phyloP scores from a whole-genome alignment of 2,329 filamentous ascomycete genomes.

The Colletotrichum noveboracense region DNA sequence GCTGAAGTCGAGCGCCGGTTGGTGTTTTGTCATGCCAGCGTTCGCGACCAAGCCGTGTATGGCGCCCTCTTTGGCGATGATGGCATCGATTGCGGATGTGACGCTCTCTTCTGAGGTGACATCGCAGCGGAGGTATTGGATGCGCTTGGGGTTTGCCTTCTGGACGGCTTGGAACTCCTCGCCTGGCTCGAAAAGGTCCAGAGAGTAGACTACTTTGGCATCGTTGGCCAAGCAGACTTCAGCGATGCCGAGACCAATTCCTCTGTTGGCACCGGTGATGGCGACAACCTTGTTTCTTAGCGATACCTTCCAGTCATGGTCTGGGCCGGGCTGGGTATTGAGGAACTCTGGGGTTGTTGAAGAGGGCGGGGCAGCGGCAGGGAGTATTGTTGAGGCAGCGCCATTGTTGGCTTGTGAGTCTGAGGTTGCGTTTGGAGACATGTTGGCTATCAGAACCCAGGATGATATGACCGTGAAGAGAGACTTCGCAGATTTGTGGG shows the following conservation, averaged over 20 bases:
- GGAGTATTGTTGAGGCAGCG: neutral
- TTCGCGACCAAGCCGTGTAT: constrained; percentile 39
- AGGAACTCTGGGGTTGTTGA: constrained; percentile 20
- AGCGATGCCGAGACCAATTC: constrained; percentile 46
- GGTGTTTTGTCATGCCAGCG: constrained; percentile 41
- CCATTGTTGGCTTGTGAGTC: neutral
- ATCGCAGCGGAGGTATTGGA: constrained; percentile 52
- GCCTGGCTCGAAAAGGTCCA: constrained; percentile 42
- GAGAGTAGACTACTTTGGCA: constrained; percentile 42
- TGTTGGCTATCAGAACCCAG: neutral
- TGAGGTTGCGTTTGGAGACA: constrained; percentile 10
- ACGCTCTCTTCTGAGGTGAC: constrained; percentile 48
- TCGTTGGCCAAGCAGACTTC: constrained; percentile 50
- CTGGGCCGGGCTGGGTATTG: constrained; percentile 36
- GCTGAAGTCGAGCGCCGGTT: constrained; percentile 43
- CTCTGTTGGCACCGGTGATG: constrained; percentile 42
- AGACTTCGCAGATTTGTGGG: neutral
- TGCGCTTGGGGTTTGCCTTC: constrained; percentile 44
- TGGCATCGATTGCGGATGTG: constrained; percentile 42
- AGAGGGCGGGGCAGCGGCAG: neutral
- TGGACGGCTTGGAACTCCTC: constrained; percentile 34
- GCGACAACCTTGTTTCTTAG: constrained; percentile 42
- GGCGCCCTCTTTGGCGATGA: constrained; percentile 41
- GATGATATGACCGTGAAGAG: neutral
- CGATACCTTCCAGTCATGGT: constrained; percentile 39